phyloP scores from a whole-genome alignment of 2,329 filamentous ascomycete species.

The Dactylellina drechsleri region DNA sequence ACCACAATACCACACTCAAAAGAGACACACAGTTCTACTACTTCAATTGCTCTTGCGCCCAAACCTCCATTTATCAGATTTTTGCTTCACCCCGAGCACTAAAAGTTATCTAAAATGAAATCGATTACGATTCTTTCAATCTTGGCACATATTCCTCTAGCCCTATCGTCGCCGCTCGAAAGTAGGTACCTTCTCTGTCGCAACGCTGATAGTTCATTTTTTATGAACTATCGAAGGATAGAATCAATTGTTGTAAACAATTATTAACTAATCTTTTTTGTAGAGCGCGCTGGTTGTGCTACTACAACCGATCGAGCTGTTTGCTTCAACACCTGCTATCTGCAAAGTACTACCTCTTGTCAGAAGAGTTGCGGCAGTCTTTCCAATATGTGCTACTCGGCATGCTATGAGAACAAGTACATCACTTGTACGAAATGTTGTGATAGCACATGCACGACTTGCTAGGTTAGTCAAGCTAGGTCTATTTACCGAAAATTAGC shows the following conservation, averaged over 20 bases:
- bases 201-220: neutral
- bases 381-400: slow-evolving; percentile 10
- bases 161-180: neutral
- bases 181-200: neutral
- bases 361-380: slow-evolving; percentile 5
- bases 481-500: too few species aligned
- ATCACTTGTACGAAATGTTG: slow-evolving; percentile 17
- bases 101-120: neutral
- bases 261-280: neutral
- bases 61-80: neutral
- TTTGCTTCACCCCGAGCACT: neutral
- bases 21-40: neutral
- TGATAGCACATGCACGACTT: slow-evolving; percentile 13
- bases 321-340: slow-evolving; percentile 17
- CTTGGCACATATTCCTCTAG: neutral
- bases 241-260: neutral
- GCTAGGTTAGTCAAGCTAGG: neutral
- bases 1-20: too few species aligned
- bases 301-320: neutral
- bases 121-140: neutral
- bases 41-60: neutral
- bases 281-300: slow-evolving; percentile 2
- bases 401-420: slow-evolving; percentile 21
- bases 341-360: neutral
- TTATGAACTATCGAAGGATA: neutral